phyloP scores from a whole-genome alignment of 192 early-diverging fungal genomes.

The Phlyctochytrium planicorne region DNA sequence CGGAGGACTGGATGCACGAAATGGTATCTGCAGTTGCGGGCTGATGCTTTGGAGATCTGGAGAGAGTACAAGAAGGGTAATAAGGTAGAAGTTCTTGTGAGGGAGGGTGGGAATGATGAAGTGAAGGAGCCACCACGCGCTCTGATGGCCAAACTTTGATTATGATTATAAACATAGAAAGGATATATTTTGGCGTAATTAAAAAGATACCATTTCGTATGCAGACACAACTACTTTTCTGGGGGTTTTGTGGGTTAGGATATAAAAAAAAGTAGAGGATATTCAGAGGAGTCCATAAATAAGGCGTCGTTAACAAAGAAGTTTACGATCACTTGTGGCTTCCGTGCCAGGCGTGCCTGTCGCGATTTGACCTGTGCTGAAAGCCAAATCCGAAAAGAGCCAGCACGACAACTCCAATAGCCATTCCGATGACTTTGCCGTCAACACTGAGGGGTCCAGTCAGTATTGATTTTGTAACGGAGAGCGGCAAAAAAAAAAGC shows the following conservation, averaged over 20 bases:
- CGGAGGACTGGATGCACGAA: slow-evolving; percentile 18
- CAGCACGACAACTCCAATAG: background rate
- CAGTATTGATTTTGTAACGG: too few species aligned
- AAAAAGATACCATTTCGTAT: too few species aligned
- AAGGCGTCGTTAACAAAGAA: too few species aligned
- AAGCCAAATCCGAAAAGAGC: background rate
- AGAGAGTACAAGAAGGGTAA: background rate
- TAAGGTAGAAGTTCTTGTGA: background rate
- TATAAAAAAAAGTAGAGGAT: too few species aligned
- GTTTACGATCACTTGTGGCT: too few species aligned
- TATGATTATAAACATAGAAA: too few species aligned
- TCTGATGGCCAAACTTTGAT: background rate
- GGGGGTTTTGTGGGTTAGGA: background rate
- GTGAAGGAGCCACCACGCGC: background rate
- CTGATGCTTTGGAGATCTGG: slow-evolving; percentile 11
- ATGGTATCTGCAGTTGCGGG: slow-evolving; percentile 21
- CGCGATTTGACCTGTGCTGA: background rate
- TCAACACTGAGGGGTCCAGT: background rate
- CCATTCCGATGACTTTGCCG: background rate
- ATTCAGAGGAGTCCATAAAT: too few species aligned
- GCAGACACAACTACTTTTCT: background rate
- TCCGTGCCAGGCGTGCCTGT: too few species aligned
- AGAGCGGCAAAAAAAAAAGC: background rate
- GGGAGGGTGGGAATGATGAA: background rate
- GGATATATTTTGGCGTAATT: too few species aligned